A percentile compares a stretch with the other conserved stretches of the same genome.
phyloP scores from a whole-genome alignment of 164 flowering plant species.

The Nymphaea thermarum region DNA sequence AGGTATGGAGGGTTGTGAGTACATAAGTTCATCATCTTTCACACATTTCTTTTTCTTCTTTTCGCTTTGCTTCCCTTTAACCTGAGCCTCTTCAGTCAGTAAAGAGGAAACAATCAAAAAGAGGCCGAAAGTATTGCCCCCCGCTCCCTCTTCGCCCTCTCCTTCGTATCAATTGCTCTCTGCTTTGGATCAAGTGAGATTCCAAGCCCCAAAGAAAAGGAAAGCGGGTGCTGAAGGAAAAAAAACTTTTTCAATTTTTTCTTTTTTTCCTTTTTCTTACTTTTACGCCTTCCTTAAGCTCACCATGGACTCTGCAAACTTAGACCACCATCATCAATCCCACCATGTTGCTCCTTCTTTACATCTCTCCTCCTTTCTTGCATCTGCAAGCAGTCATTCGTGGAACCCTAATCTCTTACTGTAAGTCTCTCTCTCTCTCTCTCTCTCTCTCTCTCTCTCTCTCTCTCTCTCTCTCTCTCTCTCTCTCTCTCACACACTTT shows the following conservation, averaged over 20 bases:
- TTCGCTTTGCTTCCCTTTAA: constrained; percentile 32
- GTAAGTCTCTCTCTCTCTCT: constrained; percentile 31
- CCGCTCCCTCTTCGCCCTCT: constrained; percentile 50
- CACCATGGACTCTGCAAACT: constrained; percentile 73
- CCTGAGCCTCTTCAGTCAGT: constrained; percentile 31
- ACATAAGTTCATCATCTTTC: constrained; percentile 1
- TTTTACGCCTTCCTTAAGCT: constrained; percentile 26
- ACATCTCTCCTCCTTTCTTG: constrained; percentile 31
- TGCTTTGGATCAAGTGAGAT: constrained; percentile 25
- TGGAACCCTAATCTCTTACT: constrained; percentile 41
- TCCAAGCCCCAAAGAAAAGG: constrained; percentile 17
- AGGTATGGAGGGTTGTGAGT: neutral
- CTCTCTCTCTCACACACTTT: no score
- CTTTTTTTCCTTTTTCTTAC: neutral
- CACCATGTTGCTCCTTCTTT: constrained; percentile 42
- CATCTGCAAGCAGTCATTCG: constrained; percentile 21
- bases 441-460: neutral
- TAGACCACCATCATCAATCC: constrained; percentile 40
- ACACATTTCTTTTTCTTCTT: constrained; percentile 24
- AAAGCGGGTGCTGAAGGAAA: constrained; percentile 50
- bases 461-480: constrained; percentile 4
- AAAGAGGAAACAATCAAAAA: constrained; percentile 40
- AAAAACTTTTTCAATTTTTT: neutral
- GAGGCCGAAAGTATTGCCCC: constrained; percentile 29
- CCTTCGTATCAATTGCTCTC: constrained; percentile 11